Conservation (phyloP, 2,329 filamentous ascomycete genomes). For the Scopulariopsis brevicaulis region DNA sequence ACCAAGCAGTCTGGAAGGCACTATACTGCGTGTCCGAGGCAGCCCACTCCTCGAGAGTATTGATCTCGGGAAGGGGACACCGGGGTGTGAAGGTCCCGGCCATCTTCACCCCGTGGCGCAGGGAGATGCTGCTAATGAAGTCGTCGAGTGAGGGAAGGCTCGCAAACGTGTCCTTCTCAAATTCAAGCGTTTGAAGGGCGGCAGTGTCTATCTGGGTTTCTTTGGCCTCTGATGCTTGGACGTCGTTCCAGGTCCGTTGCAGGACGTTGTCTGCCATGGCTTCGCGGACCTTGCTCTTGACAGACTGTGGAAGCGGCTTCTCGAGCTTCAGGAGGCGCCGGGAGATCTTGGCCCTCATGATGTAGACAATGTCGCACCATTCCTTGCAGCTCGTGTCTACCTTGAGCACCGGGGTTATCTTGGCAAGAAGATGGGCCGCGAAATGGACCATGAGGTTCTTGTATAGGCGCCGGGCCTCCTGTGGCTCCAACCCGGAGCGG, state of each 20-base stretch:
- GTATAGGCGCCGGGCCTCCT: constrained; percentile 19
- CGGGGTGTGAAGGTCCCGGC: neutral
- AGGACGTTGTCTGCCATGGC: constrained; percentile 6
- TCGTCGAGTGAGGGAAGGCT: constrained; percentile 1
- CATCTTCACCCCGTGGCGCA: neutral
- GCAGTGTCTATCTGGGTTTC: neutral
- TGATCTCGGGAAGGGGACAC: neutral
- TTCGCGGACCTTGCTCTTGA: neutral
- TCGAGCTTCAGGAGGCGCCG: constrained; percentile 28
- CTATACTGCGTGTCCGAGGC: too few relatives aligned
- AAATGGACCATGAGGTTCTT: constrained; percentile 39
- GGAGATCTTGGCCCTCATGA: constrained; percentile 31
- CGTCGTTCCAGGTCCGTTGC: neutral
- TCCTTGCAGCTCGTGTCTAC: constrained; percentile 3
- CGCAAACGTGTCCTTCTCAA: constrained; percentile 9
- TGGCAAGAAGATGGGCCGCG: constrained; percentile 22
- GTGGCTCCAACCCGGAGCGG: neutral
- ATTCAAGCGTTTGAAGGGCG: constrained; percentile 5
- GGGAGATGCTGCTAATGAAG: neutral
- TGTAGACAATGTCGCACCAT: constrained; percentile 17
- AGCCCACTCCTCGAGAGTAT: neutral
- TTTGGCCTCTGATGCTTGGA: neutral
- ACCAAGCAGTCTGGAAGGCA: neutral
- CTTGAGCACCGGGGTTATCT: constrained; percentile 6
- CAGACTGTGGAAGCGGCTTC: neutral